Evolutionary conservation across 1,139 yeast genomes (phyloP).

Genomic region (Pichia terricola): DNA sequence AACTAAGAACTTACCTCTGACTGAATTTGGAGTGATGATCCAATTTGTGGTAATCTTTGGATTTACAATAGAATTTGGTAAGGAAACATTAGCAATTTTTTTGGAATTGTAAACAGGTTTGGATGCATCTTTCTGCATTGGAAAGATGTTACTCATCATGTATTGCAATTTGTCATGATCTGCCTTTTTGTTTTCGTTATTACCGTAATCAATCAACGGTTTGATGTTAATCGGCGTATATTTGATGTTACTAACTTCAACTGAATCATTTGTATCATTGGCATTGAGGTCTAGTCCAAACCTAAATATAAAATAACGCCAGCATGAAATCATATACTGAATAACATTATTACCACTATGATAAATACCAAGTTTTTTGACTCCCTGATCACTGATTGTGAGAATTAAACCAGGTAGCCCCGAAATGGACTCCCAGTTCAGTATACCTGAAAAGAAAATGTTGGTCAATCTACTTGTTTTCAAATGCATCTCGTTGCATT

Average conservation of each 20-base stretch:
- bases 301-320: constrained; percentile 87
- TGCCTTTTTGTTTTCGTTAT: constrained; percentile 3
- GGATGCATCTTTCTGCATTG: constrained; percentile 9
- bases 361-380: constrained; percentile 35
- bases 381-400: constrained; percentile 78
- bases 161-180: constrained; percentile 8
- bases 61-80: constrained; percentile 18
- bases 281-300: constrained; percentile 53
- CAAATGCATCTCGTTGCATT: constrained; percentile 44
- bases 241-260: constrained; percentile 42
- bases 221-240: constrained; percentile 43
- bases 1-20: constrained; percentile 70
- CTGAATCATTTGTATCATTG: constrained; percentile 27
- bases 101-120: constrained; percentile 10
- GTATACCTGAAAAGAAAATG: constrained; percentile 65
- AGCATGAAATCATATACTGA: constrained; percentile 56
- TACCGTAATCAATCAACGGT: neutral
- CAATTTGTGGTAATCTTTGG: constrained; percentile 40
- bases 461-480: constrained; percentile 47
- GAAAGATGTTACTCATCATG: constrained; percentile 17
- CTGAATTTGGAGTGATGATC: constrained; percentile 53
- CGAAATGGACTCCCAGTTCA: constrained; percentile 68
- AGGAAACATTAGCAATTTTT: constrained; percentile 13
- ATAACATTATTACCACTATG: constrained; percentile 35
- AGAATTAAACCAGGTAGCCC: constrained; percentile 86